Evolutionary conservation across 345 rosid genomes (phyloP).

Genomic region (Anacardium occidentale): DNA sequence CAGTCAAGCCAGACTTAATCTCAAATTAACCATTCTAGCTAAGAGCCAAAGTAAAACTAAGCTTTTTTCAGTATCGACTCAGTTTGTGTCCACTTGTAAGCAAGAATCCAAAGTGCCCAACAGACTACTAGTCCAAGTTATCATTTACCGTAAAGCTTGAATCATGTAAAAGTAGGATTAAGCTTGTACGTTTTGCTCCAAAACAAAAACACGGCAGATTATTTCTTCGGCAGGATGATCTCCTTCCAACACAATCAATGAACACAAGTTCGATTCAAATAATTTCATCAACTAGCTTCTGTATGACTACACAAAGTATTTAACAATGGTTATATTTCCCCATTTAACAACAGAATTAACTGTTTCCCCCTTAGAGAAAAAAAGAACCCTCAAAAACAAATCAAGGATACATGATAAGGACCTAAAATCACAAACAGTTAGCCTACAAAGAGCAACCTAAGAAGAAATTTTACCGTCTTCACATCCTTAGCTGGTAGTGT

Average conservation of each 20-base stretch:
- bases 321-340: not conserved
- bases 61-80: too few relatives aligned
- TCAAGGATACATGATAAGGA: not conserved
- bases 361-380: not conserved
- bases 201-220: too few relatives aligned
- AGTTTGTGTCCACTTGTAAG: too few relatives aligned
- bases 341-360: not conserved
- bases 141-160: not conserved
- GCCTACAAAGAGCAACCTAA: constrained; percentile 27
- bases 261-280: not conserved
- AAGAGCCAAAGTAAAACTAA: too few relatives aligned
- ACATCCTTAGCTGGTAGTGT: constrained; percentile 31
- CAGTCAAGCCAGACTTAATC: too few relatives aligned
- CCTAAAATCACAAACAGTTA: not conserved
- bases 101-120: not conserved
- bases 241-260: not conserved
- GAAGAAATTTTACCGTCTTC: constrained; percentile 31
- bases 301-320: not conserved
- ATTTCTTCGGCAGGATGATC: too few relatives aligned
- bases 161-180: not conserved
- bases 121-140: not conserved
- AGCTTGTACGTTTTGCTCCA: too few relatives aligned
- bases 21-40: too few relatives aligned
- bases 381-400: constrained; percentile 2
- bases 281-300: not conserved